These are phyloP conservation scores for Penicillium daleae DNA, from an alignment of 495 filamentous ascomycete species.

Conservation along the genomic window DNA sequence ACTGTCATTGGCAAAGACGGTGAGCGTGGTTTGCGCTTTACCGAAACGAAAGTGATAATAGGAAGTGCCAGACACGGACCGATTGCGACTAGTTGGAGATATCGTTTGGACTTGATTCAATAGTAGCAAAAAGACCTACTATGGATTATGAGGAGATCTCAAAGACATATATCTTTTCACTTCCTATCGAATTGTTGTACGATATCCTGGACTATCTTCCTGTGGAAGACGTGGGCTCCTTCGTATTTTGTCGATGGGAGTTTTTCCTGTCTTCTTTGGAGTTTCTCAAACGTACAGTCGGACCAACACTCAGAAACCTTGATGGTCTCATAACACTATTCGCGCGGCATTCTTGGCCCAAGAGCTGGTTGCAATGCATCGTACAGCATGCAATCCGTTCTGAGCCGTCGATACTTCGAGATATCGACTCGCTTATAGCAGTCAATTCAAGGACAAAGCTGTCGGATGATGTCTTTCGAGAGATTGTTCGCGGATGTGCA, in stretches of 20 bases:
- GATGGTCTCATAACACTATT: background rate
- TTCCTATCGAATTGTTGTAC: slow-evolving; percentile 1
- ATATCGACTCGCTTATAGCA: background rate
- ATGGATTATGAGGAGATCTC: too few relatives aligned
- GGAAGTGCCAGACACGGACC: too few relatives aligned
- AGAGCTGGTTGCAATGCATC: background rate
- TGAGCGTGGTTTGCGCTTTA: too few relatives aligned
- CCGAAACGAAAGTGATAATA: too few relatives aligned
- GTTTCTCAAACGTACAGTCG: background rate
- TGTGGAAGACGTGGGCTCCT: background rate
- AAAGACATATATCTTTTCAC: background rate
- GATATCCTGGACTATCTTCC: background rate
- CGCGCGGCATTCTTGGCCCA: background rate
- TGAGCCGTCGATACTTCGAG: background rate
- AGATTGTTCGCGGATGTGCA: background rate
- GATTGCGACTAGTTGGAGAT: too few relatives aligned
- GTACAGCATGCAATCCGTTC: background rate
- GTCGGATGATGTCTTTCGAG: background rate
- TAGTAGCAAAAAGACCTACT: too few relatives aligned
- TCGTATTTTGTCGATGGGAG: slow-evolving; percentile 7
- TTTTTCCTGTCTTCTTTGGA: slow-evolving; percentile 1
- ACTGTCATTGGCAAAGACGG: too few relatives aligned
- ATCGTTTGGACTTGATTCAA: too few relatives aligned
- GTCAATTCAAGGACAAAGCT: background rate
- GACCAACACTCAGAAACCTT: background rate